A percentile compares a stretch with the other conserved stretches of the same genome.
phyloP scores from a whole-genome alignment of 495 filamentous ascomycete genomes.

The Cladorrhinum samala region DNA sequence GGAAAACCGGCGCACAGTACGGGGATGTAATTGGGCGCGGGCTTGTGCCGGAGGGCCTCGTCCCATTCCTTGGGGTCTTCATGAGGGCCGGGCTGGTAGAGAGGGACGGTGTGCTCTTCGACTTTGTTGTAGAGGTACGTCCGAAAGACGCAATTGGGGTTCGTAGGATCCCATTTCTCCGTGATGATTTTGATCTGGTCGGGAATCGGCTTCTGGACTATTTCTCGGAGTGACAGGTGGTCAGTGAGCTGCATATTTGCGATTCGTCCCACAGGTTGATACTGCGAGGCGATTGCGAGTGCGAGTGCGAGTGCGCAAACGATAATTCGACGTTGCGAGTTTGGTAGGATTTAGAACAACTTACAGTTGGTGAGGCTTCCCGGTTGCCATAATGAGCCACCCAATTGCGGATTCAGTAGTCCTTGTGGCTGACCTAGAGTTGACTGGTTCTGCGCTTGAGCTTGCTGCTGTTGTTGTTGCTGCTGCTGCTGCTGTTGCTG shows the following conservation, averaged over 20 bases:
- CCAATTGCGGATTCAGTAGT: slow-evolving; percentile 28
- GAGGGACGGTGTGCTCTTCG: slow-evolving; percentile 67
- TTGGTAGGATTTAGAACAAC: slow-evolving; percentile 7
- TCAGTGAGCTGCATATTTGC: slow-evolving; percentile 11
- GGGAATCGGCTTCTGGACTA: slow-evolving; percentile 71
- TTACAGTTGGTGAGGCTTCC: slow-evolving; percentile 38
- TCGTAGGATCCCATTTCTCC: slow-evolving; percentile 76
- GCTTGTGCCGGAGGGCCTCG: slow-evolving; percentile 79
- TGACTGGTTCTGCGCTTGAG: slow-evolving; percentile 20
- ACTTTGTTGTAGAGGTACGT: slow-evolving; percentile 94
- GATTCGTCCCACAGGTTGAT: no score
- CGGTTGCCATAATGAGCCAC: slow-evolving; percentile 44
- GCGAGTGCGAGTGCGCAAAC: slow-evolving; percentile 4
- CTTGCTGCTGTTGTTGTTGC: slow-evolving; percentile 29
- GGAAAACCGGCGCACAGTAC: slow-evolving; percentile 53
- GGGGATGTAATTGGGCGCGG: slow-evolving; percentile 68
- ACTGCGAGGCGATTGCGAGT: no score
- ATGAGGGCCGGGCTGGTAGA: slow-evolving; percentile 67
- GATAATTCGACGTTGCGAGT: background rate
- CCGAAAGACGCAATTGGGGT: slow-evolving; percentile 70
- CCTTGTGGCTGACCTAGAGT: slow-evolving; percentile 30
- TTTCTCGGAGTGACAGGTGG: background rate
- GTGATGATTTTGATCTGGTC: slow-evolving; percentile 76
- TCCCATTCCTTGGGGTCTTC: slow-evolving; percentile 90
- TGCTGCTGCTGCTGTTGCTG: slow-evolving; percentile 30